phyloP scores from a whole-genome alignment of 495 filamentous ascomycete genomes.

The Aspergillus avenaceus region DNA sequence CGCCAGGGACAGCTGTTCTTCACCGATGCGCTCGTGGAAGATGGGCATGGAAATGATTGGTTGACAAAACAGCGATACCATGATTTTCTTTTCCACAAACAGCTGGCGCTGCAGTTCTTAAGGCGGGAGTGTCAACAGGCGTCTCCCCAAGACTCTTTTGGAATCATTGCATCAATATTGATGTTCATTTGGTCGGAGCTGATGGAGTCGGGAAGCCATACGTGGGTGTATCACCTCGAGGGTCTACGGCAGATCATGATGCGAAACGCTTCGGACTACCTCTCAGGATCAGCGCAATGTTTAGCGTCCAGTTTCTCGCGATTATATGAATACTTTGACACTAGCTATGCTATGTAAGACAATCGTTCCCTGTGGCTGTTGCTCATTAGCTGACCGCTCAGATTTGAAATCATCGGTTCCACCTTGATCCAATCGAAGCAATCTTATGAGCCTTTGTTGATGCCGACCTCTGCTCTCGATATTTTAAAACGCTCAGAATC shows the following conservation, averaged over 20 bases:
- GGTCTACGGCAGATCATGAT: constrained; percentile 11
- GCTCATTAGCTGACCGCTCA: neutral
- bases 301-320: neutral
- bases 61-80: neutral
- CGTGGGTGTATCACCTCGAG: constrained; percentile 16
- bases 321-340: constrained; percentile 9
- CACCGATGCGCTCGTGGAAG: too few relatives aligned
- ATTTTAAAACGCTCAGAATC: constrained; percentile 2
- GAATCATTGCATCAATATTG: constrained; percentile 16
- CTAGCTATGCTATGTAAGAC: constrained; percentile 11
- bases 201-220: constrained; percentile 15
- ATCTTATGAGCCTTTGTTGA: constrained; percentile 1
- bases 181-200: constrained; percentile 15
- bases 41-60: too few relatives aligned
- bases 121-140: neutral
- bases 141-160: constrained; percentile 4
- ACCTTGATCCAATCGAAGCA: constrained; percentile 5
- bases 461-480: neutral
- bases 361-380: neutral
- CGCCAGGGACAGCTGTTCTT: too few relatives aligned
- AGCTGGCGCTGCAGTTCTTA: constrained; percentile 9
- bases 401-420: constrained; percentile 4
- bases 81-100: constrained; percentile 14
- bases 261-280: neutral
- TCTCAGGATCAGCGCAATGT: neutral